phyloP scores from a whole-genome alignment of 2,329 filamentous ascomycete species.

The Emmonsia crescens region DNA sequence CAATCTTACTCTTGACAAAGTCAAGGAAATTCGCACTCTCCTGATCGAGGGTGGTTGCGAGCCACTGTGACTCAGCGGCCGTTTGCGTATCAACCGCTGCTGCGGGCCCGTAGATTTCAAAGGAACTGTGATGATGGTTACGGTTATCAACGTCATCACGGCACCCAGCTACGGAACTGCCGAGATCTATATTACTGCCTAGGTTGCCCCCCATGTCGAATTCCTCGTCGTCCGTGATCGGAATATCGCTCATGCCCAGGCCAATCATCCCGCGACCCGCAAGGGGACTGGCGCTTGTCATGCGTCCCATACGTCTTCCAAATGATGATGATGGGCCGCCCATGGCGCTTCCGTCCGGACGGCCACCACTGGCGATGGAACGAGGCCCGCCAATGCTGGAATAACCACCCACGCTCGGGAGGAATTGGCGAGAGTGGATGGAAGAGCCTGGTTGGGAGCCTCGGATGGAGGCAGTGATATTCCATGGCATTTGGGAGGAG shows the following conservation, averaged over 20 bases:
- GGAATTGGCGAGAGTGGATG: slow-evolving; percentile 20
- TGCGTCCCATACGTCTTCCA: slow-evolving; percentile 34
- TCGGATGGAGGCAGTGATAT: slow-evolving; percentile 45
- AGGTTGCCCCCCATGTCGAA: slow-evolving; percentile 10
- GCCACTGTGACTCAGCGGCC: slow-evolving; percentile 38
- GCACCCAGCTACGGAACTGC: slow-evolving; percentile 19
- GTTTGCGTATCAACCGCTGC: slow-evolving; percentile 41
- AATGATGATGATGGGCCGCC: slow-evolving; percentile 1
- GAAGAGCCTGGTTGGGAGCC: slow-evolving; percentile 40
- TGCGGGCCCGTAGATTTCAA: slow-evolving; percentile 37
- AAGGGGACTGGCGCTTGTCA: slow-evolving; percentile 52
- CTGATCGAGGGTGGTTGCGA: slow-evolving; percentile 43
- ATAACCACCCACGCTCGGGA: slow-evolving; percentile 28
- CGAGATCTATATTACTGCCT: slow-evolving; percentile 14
- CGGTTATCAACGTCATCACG: slow-evolving; percentile 14
- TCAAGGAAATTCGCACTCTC: slow-evolving; percentile 54
- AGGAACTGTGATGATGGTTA: slow-evolving; percentile 19
- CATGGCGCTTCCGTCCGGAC: slow-evolving; percentile 17
- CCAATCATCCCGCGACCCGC: slow-evolving; percentile 36
- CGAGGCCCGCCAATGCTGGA: slow-evolving; percentile 17
- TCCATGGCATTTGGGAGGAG: slow-evolving; percentile 59
- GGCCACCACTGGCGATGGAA: slow-evolving; percentile 14
- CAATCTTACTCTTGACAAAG: slow-evolving; percentile 44
- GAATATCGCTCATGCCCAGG: background rate
- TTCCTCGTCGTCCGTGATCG: slow-evolving; percentile 5